Evolutionary conservation across 768 basidiomycete genomes (phyloP), one percentile per base, ranked within the genome.

Genomic region (Phaeotremella fagi): DNA sequence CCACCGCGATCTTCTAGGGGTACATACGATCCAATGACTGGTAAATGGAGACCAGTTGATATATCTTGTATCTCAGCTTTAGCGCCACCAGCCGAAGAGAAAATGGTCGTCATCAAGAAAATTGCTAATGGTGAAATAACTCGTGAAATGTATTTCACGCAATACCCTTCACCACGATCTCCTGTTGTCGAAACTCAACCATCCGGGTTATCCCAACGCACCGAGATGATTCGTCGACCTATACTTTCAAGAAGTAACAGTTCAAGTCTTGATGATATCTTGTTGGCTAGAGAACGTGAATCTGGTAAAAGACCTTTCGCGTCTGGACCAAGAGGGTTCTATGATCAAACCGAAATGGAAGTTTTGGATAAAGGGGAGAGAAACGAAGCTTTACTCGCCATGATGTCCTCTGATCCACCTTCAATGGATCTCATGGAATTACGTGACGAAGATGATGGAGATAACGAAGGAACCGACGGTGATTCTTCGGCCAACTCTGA

Each of bases 1-100:
- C 38, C 53, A 28, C 52, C 63, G 22, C 50, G 52, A 4, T 43
- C 57, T 48, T 55, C 52, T 24, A 42, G 59, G 25, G 63, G 63
- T 15, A 53, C 54, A 3, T 64, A 50, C 44, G 63, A 64, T 41
- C 59, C 63, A 4, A 46, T 47, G 38, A 64, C 63, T 6, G 63
- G 63, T n/a, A 64, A 64, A 52, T 58, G 49, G 52, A 31, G 63
- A 46, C 60, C 60, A 1, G 63, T 65, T 0, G 51, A 56, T 24
- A 35, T 48, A 2, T 56, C 56, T 22, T 56, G 54, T 25, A 54
- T 65, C 45, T 61, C 57, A 15, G 54, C 45, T 24, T 29, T 55
- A 16, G 51, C 52, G 22, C 59, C 59, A 11, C 63, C 59, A 18
- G 50, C 56, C 42, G 42, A 46, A 24, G 51, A 45, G 28, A 57